Evolutionary conservation across 257 asterid genomes (phyloP), one percentile per base, ranked within the genome.

Genomic region (Nicotiana obtusifolia): DNA sequence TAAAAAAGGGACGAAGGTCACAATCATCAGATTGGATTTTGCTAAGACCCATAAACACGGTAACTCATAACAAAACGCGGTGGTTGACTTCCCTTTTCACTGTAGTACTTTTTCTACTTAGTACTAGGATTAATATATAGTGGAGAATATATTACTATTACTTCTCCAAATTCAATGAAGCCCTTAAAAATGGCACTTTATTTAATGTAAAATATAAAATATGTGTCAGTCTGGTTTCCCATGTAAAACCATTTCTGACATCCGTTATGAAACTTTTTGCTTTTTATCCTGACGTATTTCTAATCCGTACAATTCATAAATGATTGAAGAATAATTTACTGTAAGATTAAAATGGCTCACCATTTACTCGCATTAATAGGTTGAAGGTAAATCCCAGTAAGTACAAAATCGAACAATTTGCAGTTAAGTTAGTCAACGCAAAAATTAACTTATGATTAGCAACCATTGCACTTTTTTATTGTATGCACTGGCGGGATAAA

Each of bases 241-340:
- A 47, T 24, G 61, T 47, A 22, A 52, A 52, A 52, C 52, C 26
- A 73, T 73, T 73, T 73, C 61, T 24, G 61, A 73, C 79, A 73
- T 47, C 4, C n/a, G 10, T 14, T 22, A 47, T 47, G 41, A 73
- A 24, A 7, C 9, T 47, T 47, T 47, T 73, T 73, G 16, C 37
- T 14, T 73, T 73, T 64, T 11, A 47, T 47, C 79, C 26, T 24
- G 2, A 2, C 4, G 22, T 11, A 2, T 22, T 73, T 73, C 79
- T 44, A 20, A 7, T 73, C 79, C 79, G 61, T 47, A 47, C 79
- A 73, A 22, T 73, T 7, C 41, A 47, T 59, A 47, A 73, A 73
- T 73, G 79, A 73, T 73, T 73, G 79, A 73, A 47, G 41, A 73
- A 47, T 73, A 73, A 14, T 73, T 31, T 65, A 65, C 35, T 31